These are phyloP conservation scores for Skeletonema costatum DNA, from an alignment of 108 stramenopile species.

Conservation along the genomic window DNA sequence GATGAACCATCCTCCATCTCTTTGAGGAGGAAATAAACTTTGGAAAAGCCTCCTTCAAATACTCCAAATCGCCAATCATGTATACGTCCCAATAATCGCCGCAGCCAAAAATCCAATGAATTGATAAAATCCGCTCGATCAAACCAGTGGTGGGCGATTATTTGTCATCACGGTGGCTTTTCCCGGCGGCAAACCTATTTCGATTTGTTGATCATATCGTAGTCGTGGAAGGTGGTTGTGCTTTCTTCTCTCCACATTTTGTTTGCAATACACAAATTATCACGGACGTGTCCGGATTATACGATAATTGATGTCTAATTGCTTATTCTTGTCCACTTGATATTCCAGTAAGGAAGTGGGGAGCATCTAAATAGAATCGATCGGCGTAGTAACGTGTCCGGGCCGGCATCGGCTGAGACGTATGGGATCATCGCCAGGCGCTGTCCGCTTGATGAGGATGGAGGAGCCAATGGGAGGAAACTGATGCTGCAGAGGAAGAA, in stretches of 20 bases:
- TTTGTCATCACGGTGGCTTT: not conserved
- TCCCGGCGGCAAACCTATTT: not conserved
- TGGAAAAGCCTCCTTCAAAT: constrained; percentile 34
- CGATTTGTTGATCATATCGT: not conserved
- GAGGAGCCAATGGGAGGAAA: not conserved
- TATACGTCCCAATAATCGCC: constrained; percentile 72
- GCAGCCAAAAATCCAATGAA: constrained; percentile 68
- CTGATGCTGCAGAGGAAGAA: not conserved
- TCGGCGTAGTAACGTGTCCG: constrained; percentile 47
- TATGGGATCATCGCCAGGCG: constrained; percentile 41
- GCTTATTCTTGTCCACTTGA: constrained; percentile 7
- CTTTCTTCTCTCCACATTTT: constrained; percentile 38
- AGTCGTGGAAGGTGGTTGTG: not conserved
- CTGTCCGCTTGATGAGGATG: not conserved
- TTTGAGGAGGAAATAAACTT: constrained; percentile 43
- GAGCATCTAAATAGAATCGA: constrained; percentile 51
- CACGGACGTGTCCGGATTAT: not conserved
- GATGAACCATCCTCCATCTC: constrained; percentile 1
- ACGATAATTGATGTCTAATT: not conserved
- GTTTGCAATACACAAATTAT: constrained; percentile 29
- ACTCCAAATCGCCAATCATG: constrained; percentile 41
- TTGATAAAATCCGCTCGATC: constrained; percentile 64
- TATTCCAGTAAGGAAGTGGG: constrained; percentile 42
- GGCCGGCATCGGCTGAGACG: constrained; percentile 31
- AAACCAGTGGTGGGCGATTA: constrained; percentile 52